Evolutionary conservation across 2,329 filamentous ascomycete species (phyloP), one percentile per base, ranked within the genome.

Genomic region (Esteya vermicola): DNA sequence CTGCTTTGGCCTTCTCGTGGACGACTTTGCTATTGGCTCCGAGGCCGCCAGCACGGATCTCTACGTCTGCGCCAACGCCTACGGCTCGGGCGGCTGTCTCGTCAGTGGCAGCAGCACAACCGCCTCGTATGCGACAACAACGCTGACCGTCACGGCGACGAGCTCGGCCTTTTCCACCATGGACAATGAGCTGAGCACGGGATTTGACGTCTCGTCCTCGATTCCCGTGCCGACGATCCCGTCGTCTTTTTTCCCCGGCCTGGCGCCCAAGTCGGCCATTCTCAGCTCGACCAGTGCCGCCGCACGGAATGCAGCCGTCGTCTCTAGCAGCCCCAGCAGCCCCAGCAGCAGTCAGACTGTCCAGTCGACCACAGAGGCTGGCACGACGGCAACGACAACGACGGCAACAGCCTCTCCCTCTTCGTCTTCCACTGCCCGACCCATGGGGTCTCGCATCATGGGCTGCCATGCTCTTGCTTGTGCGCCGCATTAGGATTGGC

Each of bases 21-120:
- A 28, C 14, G 39, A 48, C 41, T 49, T 52, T 28, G 38, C 42
- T 30, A 37, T 52, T 4, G 50, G 50, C 46, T 50, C 50, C n/a
- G 47, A 49, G 35, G 31, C 43, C 19, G 47, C 45, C 14, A 34
- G 38, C 9, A 27, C 19, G 6, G 42, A 45, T 27, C 27, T 44
- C 8, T 48, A 48, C 28, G 43, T 45, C 21, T 51, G 48, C 39
- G 32, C 33, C 22, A 50, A 48, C 31, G 43, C 47, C 6, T 51
- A 49, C 27, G 50, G 48, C 10, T 33, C 3, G 6, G 50, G 50
- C 2, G 48, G 22, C 6, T 51, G 50, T 22, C 38, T 51, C 20
- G 32, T 31, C 10, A 35, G 21, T 14, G 10, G 13, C 20, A 38
- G 6, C 16, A 22, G 19, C 2, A 42, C 19, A 10, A n/a, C 33